Evolutionary conservation across 1,284 basidiomycete species (phyloP), one percentile per base, ranked within the genome.

Genomic region (Porogramme epimiltina): DNA sequence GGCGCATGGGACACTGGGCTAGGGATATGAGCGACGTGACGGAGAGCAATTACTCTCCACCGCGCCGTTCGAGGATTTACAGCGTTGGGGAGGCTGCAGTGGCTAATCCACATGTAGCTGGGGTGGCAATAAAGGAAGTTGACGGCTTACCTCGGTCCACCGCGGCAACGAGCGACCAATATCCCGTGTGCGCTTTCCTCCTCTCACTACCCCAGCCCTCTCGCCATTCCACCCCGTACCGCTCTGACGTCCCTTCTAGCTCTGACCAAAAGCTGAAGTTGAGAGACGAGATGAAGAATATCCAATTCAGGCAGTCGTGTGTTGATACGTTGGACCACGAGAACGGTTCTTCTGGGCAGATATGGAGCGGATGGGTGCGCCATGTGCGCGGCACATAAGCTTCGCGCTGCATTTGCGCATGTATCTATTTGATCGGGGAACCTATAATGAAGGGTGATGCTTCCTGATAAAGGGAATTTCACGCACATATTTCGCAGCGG

Each of bases 211-310:
- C 66, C 89, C 90, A 91, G 2, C 82, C 78, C n/a, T 74, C 68
- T 39, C 80, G 76, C 89, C 90, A 93, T 58, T 84, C 77, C 2
- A 93, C 82, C 9, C 85, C 89, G 63, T 84, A 93, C 20, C 87
- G 76, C 40, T 80, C 79, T 2, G 69, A 57, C 9, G 62, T 66
- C 0, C 80, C 81, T 51, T 85, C 82, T 39, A 71, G 74, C 55
- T 87, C 81, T 0, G 89, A 91, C 91, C 91, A 93, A 64, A 93
- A 93, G 59, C 84, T 88, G 69, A 93, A 93, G 67, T 93, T 93
- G 42, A 93, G 77, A 2, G 86, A 77, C 0, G 90, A 90, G 31
- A 93, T 84, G 46, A 92, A 76, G 68, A 93, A 93, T 55, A 93
- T 85, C 91, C 91, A 93, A 69, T 92, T 75, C 25, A 93, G 72